Base-by-base conservation (phyloP, 179 eudicot species). In the Camellia oleifera region DNA sequence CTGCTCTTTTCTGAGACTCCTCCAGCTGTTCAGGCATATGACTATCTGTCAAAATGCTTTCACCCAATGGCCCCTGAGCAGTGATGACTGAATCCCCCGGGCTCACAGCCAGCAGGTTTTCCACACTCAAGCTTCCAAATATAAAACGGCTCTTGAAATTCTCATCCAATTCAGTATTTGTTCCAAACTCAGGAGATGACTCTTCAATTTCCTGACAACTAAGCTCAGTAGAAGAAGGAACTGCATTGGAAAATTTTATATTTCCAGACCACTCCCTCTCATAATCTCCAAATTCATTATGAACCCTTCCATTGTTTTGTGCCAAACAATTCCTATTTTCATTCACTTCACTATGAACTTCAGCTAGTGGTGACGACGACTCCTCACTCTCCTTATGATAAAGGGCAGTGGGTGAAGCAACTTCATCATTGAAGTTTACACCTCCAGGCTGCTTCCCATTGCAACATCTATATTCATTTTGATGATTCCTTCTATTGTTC, bases 1-100 rank as follows among this genome's bases (percentile, higher is more conserved):
- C 64, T 66, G 48, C 78, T 70, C 69, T 50, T 46, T 73, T 75
- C 5, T 72, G 82, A 77, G 76, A 81, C 61, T 71, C 79, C 76
- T 85, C 84, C 60, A 75, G 73, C 46, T 70, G 71, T 70, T 78
- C 82, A 54, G 83, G 67, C 44, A 74, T 18, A 20, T 56, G 56
- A 65, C 66, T 72, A 14, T 85, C 81, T 44, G 78, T 65, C 18
- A 69, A 70, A 57, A 20, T 77, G 75, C 82, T 84, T 77, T 80
- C 88, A 79, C 52, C 2, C 18, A 69, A 73, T 42, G 78, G 58
- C 18, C 79, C 79, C 66, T 17, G 77, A 20, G 78, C 77, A 77
- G 78, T 75, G 50, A n/a, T 63, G 64, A 52, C 48, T 64, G 83
- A 70, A 81, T 56, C 80, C 67, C 44, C 61, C 18, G 76, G 78